These are phyloP conservation scores for Botrytis medusae DNA, from an alignment of 2,329 filamentous ascomycete genomes.

Conservation along the genomic window DNA sequence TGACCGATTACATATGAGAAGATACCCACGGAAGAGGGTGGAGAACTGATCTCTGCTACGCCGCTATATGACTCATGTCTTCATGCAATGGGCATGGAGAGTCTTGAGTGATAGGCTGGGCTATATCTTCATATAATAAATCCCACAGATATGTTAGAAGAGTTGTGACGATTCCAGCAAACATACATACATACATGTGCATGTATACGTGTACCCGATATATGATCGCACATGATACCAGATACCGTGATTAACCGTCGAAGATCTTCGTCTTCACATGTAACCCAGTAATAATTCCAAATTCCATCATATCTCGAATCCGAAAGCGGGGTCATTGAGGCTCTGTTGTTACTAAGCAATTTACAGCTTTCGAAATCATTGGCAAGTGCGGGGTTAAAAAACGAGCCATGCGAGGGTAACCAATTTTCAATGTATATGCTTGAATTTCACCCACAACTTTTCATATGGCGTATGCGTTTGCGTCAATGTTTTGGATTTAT, in stretches of 20 bases:
- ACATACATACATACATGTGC: neutral
- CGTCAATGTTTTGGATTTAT: neutral
- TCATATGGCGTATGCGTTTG: neutral
- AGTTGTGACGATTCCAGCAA: constrained; percentile 1
- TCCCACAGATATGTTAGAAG: neutral
- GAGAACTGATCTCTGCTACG: neutral
- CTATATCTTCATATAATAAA: constrained; percentile 8
- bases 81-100: neutral
- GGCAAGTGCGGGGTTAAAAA: neutral
- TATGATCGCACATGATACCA: neutral
- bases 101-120: neutral
- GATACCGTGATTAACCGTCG: constrained; percentile 1
- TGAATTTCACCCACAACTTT: neutral
- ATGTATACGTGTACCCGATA: neutral
- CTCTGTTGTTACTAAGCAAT: constrained; percentile 1
- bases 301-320: neutral
- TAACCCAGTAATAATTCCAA: neutral
- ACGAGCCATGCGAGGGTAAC: neutral
- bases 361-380: neutral
- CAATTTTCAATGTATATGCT: neutral
- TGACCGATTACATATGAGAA: neutral
- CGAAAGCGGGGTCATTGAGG: neutral
- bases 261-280: neutral
- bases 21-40: neutral
- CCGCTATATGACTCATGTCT: neutral